Base-by-base conservation (phyloP, 805 yeast genomes). In the Ogataea ramenticola region DNA sequence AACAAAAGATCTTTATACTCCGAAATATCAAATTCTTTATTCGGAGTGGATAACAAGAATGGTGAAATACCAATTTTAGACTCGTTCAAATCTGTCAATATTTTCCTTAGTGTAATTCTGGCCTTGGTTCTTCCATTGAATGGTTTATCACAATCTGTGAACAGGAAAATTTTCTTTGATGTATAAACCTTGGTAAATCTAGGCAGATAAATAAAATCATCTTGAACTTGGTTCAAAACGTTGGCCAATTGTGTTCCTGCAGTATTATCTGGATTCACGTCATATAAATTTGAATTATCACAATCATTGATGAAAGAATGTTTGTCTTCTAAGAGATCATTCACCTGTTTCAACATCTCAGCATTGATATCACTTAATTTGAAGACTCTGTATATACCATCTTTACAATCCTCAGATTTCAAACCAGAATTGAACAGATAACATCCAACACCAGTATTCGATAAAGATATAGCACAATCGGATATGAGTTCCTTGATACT, bases 131-230 rank as follows among this genome's bases (percentile, higher is more conserved):
- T 53, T 8, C 66, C 65, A 43, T 68, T 67, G 49, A 65, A 73
- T 0, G 96, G 97, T 39, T 62, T 62, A 51, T 84, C 93, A 57
- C 82, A 79, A 56, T 82, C 84, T 0, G 96, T 86, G 54, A 89
- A 77, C 56, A 88, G 64, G 49, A 87, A 74, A 3, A 86, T 62
- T 52, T 83, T 80, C 50, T 75, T 77, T 37, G 71, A 71, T 41
- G 77, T 76, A 57, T 72, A 82, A 21, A 58, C 56, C 42, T 64
- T 67, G 35, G 72, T 75, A 31, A 55, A 64, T 14, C 59, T 58
- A 16, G 66, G 66, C 4, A 61, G 58, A 32, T 66, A 57, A 15
- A 65, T 55, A 48, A 84, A 80, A 46, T 79, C 82, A 43, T 77
- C 81, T 43, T 78, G 72, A 9, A 82, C 62, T 20, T 67, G 66